A percentile compares a stretch with the other conserved stretches of the same genome.
Evolutionary conservation across 305 asterid species (phyloP).

Genomic region (Rubia occidens): DNA sequence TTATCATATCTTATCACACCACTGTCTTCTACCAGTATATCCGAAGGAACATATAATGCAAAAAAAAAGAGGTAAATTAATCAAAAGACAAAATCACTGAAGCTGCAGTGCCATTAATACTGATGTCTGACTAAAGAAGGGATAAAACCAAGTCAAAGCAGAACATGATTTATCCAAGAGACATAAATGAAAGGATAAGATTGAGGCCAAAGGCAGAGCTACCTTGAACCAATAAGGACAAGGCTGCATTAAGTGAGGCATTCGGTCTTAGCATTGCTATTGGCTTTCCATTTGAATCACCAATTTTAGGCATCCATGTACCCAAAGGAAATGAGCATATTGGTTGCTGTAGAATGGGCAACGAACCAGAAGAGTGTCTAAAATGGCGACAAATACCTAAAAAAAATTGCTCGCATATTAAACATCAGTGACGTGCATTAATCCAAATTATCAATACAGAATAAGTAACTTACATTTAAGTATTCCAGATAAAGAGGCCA

Average conservation of each 20-base stretch:
- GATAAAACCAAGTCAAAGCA: neutral
- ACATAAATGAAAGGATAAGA: conserved; percentile 4
- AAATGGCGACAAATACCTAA: conserved; percentile 66
- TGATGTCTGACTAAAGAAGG: neutral
- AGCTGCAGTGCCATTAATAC: neutral
- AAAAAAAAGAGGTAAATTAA: neutral
- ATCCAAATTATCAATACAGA: conserved; percentile 1
- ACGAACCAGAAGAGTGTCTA: conserved; percentile 56
- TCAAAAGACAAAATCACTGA: neutral
- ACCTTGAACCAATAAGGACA: conserved; percentile 58
- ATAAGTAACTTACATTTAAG: conserved; percentile 44
- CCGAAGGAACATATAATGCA: neutral
- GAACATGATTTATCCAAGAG: conserved; percentile 32
- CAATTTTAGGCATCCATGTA: conserved; percentile 66
- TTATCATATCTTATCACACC: neutral
- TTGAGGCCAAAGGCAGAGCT: neutral
- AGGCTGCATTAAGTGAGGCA: conserved; percentile 57
- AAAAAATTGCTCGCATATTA: conserved; percentile 9
- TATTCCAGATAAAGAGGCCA: conserved; percentile 57
- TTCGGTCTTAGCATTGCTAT: conserved; percentile 51
- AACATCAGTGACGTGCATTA: conserved; percentile 14
- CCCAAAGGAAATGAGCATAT: conserved; percentile 57
- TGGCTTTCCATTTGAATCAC: conserved; percentile 51
- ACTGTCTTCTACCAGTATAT: neutral
- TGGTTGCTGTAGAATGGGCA: conserved; percentile 68